Conservation (phyloP, 2,329 filamentous ascomycete genomes). For the Epichloe gansuensis region DNA sequence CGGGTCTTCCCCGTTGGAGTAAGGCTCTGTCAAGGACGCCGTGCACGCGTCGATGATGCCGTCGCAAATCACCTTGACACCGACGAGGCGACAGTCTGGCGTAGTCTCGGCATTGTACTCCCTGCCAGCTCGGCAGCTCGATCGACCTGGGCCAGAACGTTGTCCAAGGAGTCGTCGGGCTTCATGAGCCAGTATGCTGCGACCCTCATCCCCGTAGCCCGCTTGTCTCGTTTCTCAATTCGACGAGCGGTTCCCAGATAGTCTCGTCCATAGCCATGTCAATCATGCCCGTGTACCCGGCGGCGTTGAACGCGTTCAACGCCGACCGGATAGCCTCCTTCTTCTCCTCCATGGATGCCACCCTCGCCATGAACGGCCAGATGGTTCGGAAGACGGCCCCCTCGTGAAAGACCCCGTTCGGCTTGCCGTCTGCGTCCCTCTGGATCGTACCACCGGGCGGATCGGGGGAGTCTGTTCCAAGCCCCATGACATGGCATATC, state of each 20-base stretch:
- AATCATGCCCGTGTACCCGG: constrained; percentile 42
- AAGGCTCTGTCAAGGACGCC: constrained; percentile 46
- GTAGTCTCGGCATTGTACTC: constrained; percentile 22
- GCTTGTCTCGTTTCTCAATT: constrained; percentile 26
- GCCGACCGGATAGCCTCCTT: constrained; percentile 35
- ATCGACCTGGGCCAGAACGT: constrained; percentile 34
- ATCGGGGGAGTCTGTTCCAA: constrained; percentile 29
- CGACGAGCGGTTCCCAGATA: constrained; percentile 38
- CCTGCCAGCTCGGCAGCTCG: constrained; percentile 33
- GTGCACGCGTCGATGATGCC: constrained; percentile 55
- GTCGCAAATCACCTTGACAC: constrained; percentile 54
- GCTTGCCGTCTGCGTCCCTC: constrained; percentile 33
- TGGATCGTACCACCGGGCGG: constrained; percentile 41
- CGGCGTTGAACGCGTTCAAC: constrained; percentile 35
- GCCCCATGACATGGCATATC: constrained; percentile 23
- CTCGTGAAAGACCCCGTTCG: constrained; percentile 39
- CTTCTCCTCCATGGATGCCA: constrained; percentile 35
- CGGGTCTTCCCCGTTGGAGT: constrained; percentile 34
- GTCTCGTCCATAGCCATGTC: constrained; percentile 52
- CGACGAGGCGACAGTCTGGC: constrained; percentile 37
- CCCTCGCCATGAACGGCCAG: constrained; percentile 40
- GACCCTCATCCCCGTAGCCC: constrained; percentile 27
- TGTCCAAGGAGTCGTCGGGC: constrained; percentile 29
- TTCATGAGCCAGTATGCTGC: constrained; percentile 46
- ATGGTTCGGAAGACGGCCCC: constrained; percentile 39